These are phyloP conservation scores for Juncus inflexus DNA, from an alignment of 176 grass and related monocot genomes.

Conservation along the genomic window DNA sequence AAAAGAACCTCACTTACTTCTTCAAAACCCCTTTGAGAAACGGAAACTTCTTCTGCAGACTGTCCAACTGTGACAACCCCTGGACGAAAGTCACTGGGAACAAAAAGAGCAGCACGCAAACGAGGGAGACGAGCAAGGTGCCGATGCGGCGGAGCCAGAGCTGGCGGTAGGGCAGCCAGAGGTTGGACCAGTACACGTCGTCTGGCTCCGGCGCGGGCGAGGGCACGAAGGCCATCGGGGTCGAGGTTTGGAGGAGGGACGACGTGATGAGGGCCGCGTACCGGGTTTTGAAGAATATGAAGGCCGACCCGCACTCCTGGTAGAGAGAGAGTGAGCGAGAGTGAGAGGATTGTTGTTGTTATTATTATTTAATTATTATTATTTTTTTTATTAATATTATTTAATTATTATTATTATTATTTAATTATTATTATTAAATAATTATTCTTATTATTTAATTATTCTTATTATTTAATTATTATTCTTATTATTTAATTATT, in stretches of 20 bases:
- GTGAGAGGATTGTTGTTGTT: no score
- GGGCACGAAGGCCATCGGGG: conserved; percentile 84
- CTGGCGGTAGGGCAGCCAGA: conserved; percentile 84
- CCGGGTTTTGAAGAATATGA: conserved; percentile 92
- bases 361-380: no score
- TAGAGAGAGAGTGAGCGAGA: neutral
- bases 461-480: no score
- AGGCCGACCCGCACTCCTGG: conserved; percentile 84
- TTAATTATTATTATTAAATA: no score
- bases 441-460: no score
- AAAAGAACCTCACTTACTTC: conserved; percentile 44
- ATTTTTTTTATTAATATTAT: no score
- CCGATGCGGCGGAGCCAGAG: conserved; percentile 71
- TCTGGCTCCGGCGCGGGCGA: conserved; percentile 70
- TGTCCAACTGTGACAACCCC: conserved; percentile 79
- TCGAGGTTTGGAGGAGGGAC: conserved; percentile 81
- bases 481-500: no score
- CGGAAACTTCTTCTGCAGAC: conserved; percentile 63
- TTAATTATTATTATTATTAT: no score
- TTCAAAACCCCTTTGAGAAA: conserved; percentile 69
- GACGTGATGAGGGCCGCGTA: conserved; percentile 73
- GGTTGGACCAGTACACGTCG: conserved; percentile 93
- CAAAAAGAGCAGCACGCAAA: conserved; percentile 86
- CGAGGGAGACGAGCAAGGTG: conserved; percentile 62
- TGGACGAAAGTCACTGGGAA: conserved; percentile 82